Evolutionary conservation across 1,139 yeast species (phyloP), one percentile per base, ranked within the genome.

Genomic region (Diutina pseudorugosa): DNA sequence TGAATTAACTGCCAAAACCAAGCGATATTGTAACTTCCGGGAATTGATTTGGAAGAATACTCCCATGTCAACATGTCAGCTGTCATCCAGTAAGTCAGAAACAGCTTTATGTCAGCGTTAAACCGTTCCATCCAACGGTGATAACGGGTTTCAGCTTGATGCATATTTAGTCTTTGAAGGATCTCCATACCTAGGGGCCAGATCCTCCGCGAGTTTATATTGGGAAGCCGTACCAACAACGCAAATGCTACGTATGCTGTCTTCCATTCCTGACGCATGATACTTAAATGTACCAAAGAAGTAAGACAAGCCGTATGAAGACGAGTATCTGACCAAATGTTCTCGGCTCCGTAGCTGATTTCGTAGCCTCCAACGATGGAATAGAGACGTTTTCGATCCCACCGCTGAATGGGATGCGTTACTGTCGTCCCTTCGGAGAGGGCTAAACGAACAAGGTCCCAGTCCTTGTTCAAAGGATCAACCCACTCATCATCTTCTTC

Each of bases 161-260:
- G 23, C 16, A 25, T 14, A 4, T 21, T 21, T 8, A 43, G 11
- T 19, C 21, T 27, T 4, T 43, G 47, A 11, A 43, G 33, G 2
- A 43, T 43, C n/a, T 43, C 47, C 6, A 43, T 23, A 14, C 47
- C 47, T 33, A 43, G 3, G 6, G 47, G 47, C 47, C 47, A 43
- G 9, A 43, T 21, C 19, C 23, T 25, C 9, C 47, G 47, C 18
- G n/a, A 20, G 21, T 43, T 27, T 7, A 43, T 14, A 14, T 23
- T 21, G 4, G 47, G 33, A 5, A 43, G 4, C 14, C 30, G 30
- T 3, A 23, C 6, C 11, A 43, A 16, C 11, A 21, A 25, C 9
- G 47, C 30, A 43, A 43, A 43, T 1, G 25, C 14, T 9, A 43
- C 7, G 25, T 21, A 43, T 8, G 47, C 47, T n/a, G 30, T 23